These are phyloP conservation scores for Blastobotrys persicus DNA, from an alignment of 1,139 yeast species.

Conservation along the genomic window DNA sequence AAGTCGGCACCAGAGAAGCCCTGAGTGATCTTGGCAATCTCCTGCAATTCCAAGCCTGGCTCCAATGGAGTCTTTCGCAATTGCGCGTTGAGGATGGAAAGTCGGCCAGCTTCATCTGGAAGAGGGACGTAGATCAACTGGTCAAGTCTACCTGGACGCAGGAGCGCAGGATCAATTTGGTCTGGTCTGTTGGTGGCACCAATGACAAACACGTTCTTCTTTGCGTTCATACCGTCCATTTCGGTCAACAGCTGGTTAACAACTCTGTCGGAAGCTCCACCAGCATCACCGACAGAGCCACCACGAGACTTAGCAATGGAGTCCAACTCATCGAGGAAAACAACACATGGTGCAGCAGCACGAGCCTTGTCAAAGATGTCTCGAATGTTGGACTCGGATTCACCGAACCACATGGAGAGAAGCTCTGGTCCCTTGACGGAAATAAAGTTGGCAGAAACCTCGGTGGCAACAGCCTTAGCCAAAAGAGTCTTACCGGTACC, in stretches of 20 bases:
- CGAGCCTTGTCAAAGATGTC: constrained; percentile 97
- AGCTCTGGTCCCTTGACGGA: constrained; percentile 97
- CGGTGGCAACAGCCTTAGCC: constrained; percentile 98
- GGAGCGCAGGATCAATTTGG: constrained; percentile 96
- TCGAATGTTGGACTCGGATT: constrained; percentile 94
- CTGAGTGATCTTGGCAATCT: constrained; percentile 87
- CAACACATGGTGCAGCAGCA: constrained; percentile 98
- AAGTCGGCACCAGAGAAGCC: constrained; percentile 99
- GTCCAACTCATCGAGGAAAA: constrained; percentile 94
- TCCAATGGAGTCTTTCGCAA: constrained; percentile 97
- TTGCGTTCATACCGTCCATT: constrained; percentile 99
- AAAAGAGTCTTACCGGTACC: constrained; percentile 98
- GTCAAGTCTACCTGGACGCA: constrained; percentile 99
- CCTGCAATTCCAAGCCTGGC: constrained; percentile 86
- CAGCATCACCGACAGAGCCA: constrained; percentile 88
- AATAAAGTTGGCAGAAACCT: constrained; percentile 93
- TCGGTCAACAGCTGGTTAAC: constrained; percentile 97
- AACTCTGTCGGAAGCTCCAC: constrained; percentile 98
- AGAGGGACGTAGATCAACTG: constrained; percentile 97
- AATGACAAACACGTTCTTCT: constrained; percentile 96
- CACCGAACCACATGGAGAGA: constrained; percentile 99
- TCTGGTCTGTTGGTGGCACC: constrained; percentile 99
- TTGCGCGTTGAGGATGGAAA: constrained; percentile 92
- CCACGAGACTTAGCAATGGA: constrained; percentile 98
- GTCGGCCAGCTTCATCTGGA: constrained; percentile 93